phyloP scores from a whole-genome alignment of 306 rosid species.

The Vigna nakashimae region DNA sequence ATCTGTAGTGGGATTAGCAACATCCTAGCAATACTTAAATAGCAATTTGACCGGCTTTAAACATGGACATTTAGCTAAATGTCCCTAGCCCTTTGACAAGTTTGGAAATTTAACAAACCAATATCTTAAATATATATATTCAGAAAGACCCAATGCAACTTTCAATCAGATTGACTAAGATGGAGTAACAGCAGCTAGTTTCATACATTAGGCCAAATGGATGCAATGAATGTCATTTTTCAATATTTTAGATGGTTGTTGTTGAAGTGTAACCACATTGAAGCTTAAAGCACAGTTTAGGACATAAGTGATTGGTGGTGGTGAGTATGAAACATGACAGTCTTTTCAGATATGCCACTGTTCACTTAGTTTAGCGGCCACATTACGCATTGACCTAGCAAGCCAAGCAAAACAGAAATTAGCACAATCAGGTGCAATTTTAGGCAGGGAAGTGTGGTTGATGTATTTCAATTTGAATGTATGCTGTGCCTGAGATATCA shows the following conservation, averaged over 20 bases:
- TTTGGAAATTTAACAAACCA: slow-evolving; percentile 6
- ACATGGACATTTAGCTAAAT: background rate
- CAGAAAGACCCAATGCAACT: slow-evolving; percentile 32
- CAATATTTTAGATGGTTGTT: slow-evolving; percentile 33
- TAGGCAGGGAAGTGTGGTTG: background rate
- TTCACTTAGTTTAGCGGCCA: slow-evolving; percentile 21
- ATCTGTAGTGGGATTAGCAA: background rate
- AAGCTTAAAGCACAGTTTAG: slow-evolving; percentile 27
- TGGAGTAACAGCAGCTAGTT: slow-evolving; percentile 20
- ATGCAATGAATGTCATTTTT: slow-evolving; percentile 1
- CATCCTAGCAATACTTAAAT: slow-evolving; percentile 13
- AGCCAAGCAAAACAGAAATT: background rate
- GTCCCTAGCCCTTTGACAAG: background rate
- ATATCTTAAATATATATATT: background rate
- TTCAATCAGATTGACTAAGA: slow-evolving; percentile 32
- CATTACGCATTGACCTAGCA: background rate
- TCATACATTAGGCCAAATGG: slow-evolving; percentile 34
- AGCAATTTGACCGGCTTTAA: slow-evolving; percentile 10
- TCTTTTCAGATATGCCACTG: slow-evolving; percentile 17
- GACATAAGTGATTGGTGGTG: slow-evolving; percentile 1
- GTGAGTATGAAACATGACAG: slow-evolving; percentile 22
- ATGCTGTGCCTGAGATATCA: slow-evolving; percentile 7
- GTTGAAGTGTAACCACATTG: slow-evolving; percentile 35
- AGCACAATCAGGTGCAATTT: background rate
- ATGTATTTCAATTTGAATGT: background rate